Evolutionary conservation across 2,329 filamentous ascomycete genomes (phyloP).

Genomic region (Colletotrichum abscissum): DNA sequence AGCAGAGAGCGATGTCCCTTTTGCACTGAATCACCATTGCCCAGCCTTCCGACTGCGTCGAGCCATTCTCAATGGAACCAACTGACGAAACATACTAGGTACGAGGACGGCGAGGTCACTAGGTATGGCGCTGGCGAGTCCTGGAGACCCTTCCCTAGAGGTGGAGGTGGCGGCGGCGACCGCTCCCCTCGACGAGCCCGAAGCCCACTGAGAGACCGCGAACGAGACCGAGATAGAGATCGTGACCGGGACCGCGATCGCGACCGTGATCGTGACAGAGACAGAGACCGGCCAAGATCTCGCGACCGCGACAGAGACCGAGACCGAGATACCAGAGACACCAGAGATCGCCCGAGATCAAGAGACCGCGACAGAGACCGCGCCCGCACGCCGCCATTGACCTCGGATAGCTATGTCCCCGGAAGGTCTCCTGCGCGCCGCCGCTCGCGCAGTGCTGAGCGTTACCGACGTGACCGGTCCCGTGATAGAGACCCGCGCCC

Average conservation of each 20-base stretch:
- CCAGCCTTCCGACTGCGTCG: background rate
- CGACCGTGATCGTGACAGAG: slow-evolving; percentile 38
- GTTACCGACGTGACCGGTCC: slow-evolving; percentile 55
- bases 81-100: slow-evolving; percentile 50
- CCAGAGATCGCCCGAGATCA: slow-evolving; percentile 48
- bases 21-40: background rate
- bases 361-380: slow-evolving; percentile 36
- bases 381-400: slow-evolving; percentile 48
- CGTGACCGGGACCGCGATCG: slow-evolving; percentile 22
- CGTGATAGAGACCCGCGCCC: slow-evolving; percentile 39
- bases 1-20: background rate
- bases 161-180: slow-evolving; percentile 40
- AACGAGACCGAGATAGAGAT: slow-evolving; percentile 36
- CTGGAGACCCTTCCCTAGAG: slow-evolving; percentile 67
- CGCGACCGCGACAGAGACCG: slow-evolving; percentile 41
- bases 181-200: slow-evolving; percentile 55
- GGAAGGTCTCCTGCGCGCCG: slow-evolving; percentile 54
- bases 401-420: slow-evolving; percentile 60
- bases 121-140: slow-evolving; percentile 72
- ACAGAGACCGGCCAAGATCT: slow-evolving; percentile 55
- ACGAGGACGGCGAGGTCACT: slow-evolving; percentile 71
- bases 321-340: slow-evolving; percentile 21
- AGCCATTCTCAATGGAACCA: background rate
- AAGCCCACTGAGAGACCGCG: slow-evolving; percentile 40
- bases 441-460: slow-evolving; percentile 54